These are phyloP conservation scores for Angomonas deanei DNA, from an alignment of 208 protist species.

Conservation along the genomic window DNA sequence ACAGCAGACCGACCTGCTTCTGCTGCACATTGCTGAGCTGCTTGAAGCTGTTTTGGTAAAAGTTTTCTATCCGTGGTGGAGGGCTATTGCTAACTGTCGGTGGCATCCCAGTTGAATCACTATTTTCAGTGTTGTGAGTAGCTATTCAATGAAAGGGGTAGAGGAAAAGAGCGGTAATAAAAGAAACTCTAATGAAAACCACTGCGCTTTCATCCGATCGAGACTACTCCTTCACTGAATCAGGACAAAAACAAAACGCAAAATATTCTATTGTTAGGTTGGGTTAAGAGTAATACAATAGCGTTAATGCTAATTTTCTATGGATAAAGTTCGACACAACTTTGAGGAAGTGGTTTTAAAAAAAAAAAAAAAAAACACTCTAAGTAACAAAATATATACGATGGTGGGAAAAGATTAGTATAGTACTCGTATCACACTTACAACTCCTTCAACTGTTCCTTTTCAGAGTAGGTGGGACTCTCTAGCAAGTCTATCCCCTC, in stretches of 20 bases:
- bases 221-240: too few species aligned
- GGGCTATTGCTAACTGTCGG: slow-evolving; percentile 1
- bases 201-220: neutral
- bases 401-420: too few species aligned
- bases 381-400: too few species aligned
- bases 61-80: slow-evolving; percentile 21
- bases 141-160: neutral
- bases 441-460: too few species aligned
- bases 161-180: slow-evolving; percentile 6
- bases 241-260: too few species aligned
- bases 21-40: slow-evolving; percentile 83
- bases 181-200: neutral
- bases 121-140: neutral
- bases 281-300: too few species aligned
- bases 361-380: too few species aligned
- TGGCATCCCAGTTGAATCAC: slow-evolving; percentile 4
- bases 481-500: neutral
- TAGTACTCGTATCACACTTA: too few species aligned
- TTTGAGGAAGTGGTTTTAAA: too few species aligned
- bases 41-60: slow-evolving; percentile 82
- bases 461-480: slow-evolving; percentile 1
- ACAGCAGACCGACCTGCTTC: slow-evolving; percentile 63
- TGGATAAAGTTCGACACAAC: too few species aligned
- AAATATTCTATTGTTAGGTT: too few species aligned
- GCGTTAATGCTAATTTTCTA: too few species aligned